Percentiles rank a stretch among this genome's conserved stretches.
These are phyloP conservation scores for Apophysomyces variabilis DNA, from an alignment of 371 early-diverging fungal species.

Conservation along the genomic window DNA sequence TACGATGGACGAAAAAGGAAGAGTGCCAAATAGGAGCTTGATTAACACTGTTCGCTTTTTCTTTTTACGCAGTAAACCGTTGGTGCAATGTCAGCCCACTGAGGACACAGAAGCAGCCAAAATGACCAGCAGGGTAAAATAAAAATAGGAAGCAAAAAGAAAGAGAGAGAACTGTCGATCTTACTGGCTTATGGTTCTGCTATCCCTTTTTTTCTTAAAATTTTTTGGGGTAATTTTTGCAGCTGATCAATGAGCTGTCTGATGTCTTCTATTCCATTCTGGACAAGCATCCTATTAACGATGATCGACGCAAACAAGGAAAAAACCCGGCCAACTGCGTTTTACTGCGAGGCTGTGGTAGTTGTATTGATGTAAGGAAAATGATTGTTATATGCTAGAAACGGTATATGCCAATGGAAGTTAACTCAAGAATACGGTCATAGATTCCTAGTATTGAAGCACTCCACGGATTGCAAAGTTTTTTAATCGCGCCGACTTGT, in stretches of 20 bases:
- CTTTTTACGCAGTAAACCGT: slow-evolving; percentile 29
- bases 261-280: slow-evolving; percentile 33
- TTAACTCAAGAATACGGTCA: neutral
- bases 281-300: slow-evolving; percentile 47
- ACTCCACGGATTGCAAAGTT: slow-evolving; percentile 46
- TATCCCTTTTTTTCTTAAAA: neutral
- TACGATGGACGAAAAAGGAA: too few relatives aligned
- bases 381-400: neutral
- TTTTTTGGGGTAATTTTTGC: neutral
- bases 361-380: slow-evolving; percentile 38
- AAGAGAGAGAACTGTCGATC: neutral
- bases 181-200: neutral
- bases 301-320: slow-evolving; percentile 31
- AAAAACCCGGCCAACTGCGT: slow-evolving; percentile 56
- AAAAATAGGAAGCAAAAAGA: neutral
- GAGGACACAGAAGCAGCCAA: slow-evolving; percentile 35
- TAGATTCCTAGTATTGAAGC: slow-evolving; percentile 48
- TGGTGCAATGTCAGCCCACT: slow-evolving; percentile 46
- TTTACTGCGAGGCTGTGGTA: slow-evolving; percentile 51
- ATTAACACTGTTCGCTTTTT: neutral
- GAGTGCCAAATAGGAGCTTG: neutral
- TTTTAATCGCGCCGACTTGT: slow-evolving; percentile 61
- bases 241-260: slow-evolving; percentile 55
- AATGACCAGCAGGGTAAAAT: slow-evolving; percentile 48
- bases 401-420: neutral